Percentiles rank a stretch among this genome's conserved stretches.
Evolutionary conservation across 2,329 filamentous ascomycete species (phyloP).

Genomic region (Xylaria sp.): DNA sequence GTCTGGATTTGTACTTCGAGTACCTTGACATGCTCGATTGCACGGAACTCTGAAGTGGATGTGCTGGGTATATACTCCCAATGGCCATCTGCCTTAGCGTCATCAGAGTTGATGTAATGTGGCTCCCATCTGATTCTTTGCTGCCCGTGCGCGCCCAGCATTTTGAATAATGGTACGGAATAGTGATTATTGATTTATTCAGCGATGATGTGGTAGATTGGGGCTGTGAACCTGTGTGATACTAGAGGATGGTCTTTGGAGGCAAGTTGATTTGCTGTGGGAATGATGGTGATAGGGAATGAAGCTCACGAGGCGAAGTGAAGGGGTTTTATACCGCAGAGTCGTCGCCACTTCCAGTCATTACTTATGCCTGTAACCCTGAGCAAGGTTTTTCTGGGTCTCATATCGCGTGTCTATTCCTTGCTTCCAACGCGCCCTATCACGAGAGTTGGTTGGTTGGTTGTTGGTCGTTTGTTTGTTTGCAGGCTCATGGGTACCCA

Average conservation of each 20-base stretch:
- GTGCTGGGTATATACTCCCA: too few species aligned
- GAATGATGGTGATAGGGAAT: neutral
- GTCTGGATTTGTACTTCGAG: too few species aligned
- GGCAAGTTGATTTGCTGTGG: neutral
- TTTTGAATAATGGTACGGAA: too few species aligned
- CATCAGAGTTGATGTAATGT: too few species aligned
- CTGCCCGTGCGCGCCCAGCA: too few species aligned
- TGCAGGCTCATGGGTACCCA: neutral
- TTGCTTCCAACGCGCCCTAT: neutral
- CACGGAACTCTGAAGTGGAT: too few species aligned
- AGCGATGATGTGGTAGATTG: too few species aligned
- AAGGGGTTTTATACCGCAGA: constrained; percentile 12
- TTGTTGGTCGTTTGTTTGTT: too few species aligned
- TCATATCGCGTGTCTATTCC: neutral
- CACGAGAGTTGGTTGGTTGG: neutral
- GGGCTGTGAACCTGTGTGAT: neutral
- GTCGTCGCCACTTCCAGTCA: neutral
- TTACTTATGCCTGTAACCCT: neutral
- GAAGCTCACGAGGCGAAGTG: neutral
- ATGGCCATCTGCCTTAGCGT: too few species aligned
- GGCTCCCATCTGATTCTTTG: too few species aligned
- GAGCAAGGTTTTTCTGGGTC: neutral
- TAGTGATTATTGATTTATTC: too few species aligned
- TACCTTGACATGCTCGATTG: too few species aligned
- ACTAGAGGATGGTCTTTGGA: neutral